Base-by-base conservation (phyloP, 352 stramenopile species). In the Thalassiosira sp. region DNA sequence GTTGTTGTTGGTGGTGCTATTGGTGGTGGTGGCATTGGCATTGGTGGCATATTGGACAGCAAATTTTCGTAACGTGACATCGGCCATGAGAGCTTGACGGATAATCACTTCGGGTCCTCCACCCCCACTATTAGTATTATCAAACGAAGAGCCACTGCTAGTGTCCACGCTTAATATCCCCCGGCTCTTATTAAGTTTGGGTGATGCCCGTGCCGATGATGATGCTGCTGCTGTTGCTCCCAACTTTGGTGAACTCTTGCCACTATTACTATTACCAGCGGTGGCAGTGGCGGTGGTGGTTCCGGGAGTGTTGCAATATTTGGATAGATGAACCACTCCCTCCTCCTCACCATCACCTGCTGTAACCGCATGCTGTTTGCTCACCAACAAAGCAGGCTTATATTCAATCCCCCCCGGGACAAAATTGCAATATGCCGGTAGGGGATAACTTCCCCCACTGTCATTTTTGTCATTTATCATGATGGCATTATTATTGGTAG, bases 351-450 rank as follows among this genome's bases (percentile, higher is more conserved):
- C 33, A 10, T 27, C 42, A 13, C 1, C 25, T 15, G 2, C 46
- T n/a, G 2, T 22, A 5, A n/a, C n/a, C n/a, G n/a, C n/a, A n/a
- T n/a, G n/a, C n/a, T n/a, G n/a, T n/a, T 56, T 18, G 18, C 1
- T 35, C 5, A 49, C 15, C 2, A 57, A 10, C 20, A 48, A 68
- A 24, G 66, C 22, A 27, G 46, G 69, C 13, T 25, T 43, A 37
- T 79, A 85, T 27, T 46, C 60, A 2, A 90, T 53, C 42, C 87
- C 87, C 7, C 87, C 87, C 5, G 87, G 87, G 5, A 74, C 77
- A 49, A 93, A 91, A 8, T 88, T 75, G 11, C 88, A 73, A 62
- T 86, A 85, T 7, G 81, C 87, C 0, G 85, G 83, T 10, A 91
- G 74, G 13, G 87, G 86, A 66, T 79, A 90, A 0, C 16, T 25